Evolutionary conservation across 2,329 filamentous ascomycete genomes (phyloP), one percentile per base, ranked within the genome.

Genomic region (Phyllosticta paracitricarpa): DNA sequence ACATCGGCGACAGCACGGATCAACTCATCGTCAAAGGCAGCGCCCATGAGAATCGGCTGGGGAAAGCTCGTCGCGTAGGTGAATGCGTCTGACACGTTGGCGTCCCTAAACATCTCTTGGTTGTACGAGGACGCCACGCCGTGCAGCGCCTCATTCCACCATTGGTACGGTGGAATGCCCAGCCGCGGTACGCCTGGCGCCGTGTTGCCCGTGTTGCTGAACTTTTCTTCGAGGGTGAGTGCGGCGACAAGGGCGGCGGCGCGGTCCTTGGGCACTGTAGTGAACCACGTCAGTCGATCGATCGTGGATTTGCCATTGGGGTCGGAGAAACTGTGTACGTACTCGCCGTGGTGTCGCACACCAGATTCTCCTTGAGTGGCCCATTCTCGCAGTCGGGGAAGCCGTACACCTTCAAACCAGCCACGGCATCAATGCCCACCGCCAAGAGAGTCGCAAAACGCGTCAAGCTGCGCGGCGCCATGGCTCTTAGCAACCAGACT

Each of bases 41-140:
- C 84, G 24, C 81, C 81, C 66, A 85, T 80, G 1, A 81, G 71
- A 58, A 89, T 85, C 0, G 85, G 85, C 68, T 82, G 80, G 0
- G 86, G 84, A 67, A 88, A 89, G 0, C 82, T 84, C 0, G 86
- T 88, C 0, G 85, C 82, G 67, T 81, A 82, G 64, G 77, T 81
- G 68, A 79, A 88, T 10, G 80, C 72, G 2, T 80, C 81, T 12
- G 72, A 73, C 9, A 12, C 33, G 10, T 40, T 40, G 33, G 33
- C 33, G 33, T 69, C 70, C 14, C 77, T 75, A 69, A 84, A 85
- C 30, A 79, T 75, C 5, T 82, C 81, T 0, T 83, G 84, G 0
- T 80, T 80, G 22, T 78, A 78, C 3, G 65, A 68, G 54, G 30
- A 61, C 3, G 81, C 84, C 0, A 88, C 75, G 1, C 86, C 86